Evolutionary conservation across 2,329 filamentous ascomycete genomes (phyloP).

Genomic region (Nemania diffusa): DNA sequence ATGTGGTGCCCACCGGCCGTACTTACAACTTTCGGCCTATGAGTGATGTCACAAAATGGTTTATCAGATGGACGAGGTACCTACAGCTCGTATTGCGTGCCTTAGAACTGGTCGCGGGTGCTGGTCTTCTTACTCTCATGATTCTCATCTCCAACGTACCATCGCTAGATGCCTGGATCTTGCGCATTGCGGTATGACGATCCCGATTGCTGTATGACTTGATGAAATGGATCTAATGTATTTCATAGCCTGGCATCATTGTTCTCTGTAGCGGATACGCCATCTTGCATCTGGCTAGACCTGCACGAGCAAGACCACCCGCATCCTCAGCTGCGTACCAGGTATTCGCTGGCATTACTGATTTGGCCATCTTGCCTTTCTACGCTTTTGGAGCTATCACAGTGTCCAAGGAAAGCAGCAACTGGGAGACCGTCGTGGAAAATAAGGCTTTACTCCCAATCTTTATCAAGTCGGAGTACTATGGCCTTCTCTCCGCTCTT

Average conservation of each 20-base stretch:
- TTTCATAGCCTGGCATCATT: conserved; percentile 76
- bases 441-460: conserved; percentile 65
- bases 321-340: conserved; percentile 89
- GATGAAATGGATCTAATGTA: conserved; percentile 37
- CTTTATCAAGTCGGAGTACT: conserved; percentile 75
- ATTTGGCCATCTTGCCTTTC: conserved; percentile 66
- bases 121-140: conserved; percentile 78
- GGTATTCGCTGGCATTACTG: conserved; percentile 80
- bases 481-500: conserved; percentile 70
- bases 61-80: conserved; percentile 75
- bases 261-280: conserved; percentile 78
- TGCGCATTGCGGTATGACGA: conserved; percentile 76
- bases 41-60: conserved; percentile 74
- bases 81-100: conserved; percentile 75
- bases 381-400: conserved; percentile 66
- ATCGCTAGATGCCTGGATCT: conserved; percentile 75
- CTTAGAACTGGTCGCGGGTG: conserved; percentile 73
- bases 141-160: conserved; percentile 79
- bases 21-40: conserved; percentile 72
- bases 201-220: background rate
- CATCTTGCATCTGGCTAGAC: conserved; percentile 80
- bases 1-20: conserved; percentile 71
- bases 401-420: conserved; percentile 55
- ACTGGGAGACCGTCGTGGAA: conserved; percentile 76
- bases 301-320: conserved; percentile 76